Conservation (phyloP, 2,329 filamentous ascomycete genomes). For the Venturia nashicola region DNA sequence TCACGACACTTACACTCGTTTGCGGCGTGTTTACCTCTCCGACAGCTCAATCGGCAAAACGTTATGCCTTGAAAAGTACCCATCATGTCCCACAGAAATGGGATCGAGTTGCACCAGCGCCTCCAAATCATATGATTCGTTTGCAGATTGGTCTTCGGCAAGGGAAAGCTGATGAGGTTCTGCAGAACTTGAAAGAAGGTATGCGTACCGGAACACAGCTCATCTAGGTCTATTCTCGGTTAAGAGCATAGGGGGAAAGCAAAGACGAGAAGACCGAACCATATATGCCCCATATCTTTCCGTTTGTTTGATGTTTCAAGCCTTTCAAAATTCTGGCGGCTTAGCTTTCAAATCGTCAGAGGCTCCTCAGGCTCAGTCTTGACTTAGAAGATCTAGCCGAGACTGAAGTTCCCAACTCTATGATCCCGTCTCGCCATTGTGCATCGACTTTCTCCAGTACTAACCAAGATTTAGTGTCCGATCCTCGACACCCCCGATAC, state of each 20-base stretch:
- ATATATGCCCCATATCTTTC: background rate
- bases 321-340: background rate
- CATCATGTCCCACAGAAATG: constrained; percentile 41
- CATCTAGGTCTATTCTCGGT: background rate
- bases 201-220: constrained; percentile 3
- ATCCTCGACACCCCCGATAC: constrained; percentile 45
- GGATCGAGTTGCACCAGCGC: constrained; percentile 34
- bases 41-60: background rate
- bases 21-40: background rate
- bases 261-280: background rate
- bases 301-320: background rate
- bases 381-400: background rate
- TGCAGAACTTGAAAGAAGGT: constrained; percentile 43
- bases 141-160: constrained; percentile 49
- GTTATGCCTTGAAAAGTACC: constrained; percentile 43
- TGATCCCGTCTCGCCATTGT: background rate
- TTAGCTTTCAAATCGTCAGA: background rate
- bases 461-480: constrained; percentile 33
- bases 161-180: constrained; percentile 41
- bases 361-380: background rate
- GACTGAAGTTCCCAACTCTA: background rate
- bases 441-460: background rate
- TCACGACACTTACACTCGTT: background rate
- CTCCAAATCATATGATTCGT: constrained; percentile 36
- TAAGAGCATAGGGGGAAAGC: background rate